A percentile compares a stretch with the other conserved stretches of the same genome.
Conservation (phyloP, 1,284 basidiomycete genomes). For the Microbotryum intermedium region DNA sequence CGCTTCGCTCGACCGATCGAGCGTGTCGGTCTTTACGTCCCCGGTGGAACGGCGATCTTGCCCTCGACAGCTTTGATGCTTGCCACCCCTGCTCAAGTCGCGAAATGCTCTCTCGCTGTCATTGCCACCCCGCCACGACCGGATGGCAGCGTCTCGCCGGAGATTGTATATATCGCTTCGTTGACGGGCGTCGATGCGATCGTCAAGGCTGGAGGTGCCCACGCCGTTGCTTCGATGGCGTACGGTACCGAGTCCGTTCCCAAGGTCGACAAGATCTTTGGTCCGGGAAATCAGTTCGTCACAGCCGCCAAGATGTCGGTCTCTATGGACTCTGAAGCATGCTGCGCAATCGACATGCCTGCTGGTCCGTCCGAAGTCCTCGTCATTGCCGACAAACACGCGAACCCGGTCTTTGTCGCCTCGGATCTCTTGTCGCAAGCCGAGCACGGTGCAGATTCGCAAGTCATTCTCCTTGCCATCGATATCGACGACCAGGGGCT, state of each 20-base stretch:
- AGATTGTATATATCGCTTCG: constrained; percentile 89
- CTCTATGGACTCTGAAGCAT: constrained; percentile 78
- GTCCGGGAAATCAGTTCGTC: constrained; percentile 98
- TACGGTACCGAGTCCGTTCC: constrained; percentile 91
- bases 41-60: constrained; percentile 91
- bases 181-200: constrained; percentile 79
- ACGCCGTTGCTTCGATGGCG: constrained; percentile 93
- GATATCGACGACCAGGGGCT: constrained; percentile 57
- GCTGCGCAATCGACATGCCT: constrained; percentile 98
- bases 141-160: constrained; percentile 83
- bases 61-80: constrained; percentile 98
- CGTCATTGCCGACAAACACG: constrained; percentile 82
- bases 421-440: constrained; percentile 96
- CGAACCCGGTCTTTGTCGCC: constrained; percentile 83
- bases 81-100: constrained; percentile 94
- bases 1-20: constrained; percentile 89
- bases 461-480: constrained; percentile 86
- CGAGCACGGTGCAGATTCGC: constrained; percentile 95
- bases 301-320: constrained; percentile 91
- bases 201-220: constrained; percentile 89
- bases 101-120: constrained; percentile 84
- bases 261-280: constrained; percentile 99
- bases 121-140: constrained; percentile 88
- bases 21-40: constrained; percentile 93
- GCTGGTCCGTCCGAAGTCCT: constrained; percentile 95